Evolutionary conservation across 768 basidiomycete genomes (phyloP).

Genomic region (Lactifluus subvellereus): DNA sequence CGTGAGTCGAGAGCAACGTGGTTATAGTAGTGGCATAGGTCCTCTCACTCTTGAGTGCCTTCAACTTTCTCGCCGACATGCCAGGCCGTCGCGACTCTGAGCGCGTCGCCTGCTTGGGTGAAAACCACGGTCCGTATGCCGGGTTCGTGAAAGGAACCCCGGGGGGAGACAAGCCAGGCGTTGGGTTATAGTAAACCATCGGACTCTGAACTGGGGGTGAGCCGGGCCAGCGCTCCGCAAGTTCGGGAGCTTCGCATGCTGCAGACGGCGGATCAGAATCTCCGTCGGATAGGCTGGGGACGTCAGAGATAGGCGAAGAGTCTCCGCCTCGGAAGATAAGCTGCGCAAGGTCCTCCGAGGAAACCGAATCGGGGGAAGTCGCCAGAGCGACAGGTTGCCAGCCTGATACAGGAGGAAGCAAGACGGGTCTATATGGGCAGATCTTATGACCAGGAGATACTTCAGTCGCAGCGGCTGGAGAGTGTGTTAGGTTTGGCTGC

Average conservation of each 20-base stretch:
- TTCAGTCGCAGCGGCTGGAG: background rate
- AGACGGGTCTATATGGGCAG: background rate
- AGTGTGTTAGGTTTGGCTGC: background rate
- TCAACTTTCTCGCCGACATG: conserved; percentile 19
- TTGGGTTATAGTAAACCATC: conserved; percentile 10
- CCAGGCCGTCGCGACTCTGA: conserved; percentile 7
- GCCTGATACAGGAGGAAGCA: background rate
- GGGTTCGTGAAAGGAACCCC: conserved; percentile 8
- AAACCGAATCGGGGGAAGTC: background rate
- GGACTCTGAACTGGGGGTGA: conserved; percentile 10
- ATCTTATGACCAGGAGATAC: background rate
- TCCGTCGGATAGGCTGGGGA: conserved; percentile 22
- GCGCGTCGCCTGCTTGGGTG: background rate
- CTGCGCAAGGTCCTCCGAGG: conserved; percentile 5
- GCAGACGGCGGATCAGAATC: conserved; percentile 19
- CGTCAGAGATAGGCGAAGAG: conserved; percentile 13
- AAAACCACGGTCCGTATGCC: conserved; percentile 3
- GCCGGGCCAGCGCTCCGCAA: conserved; percentile 20
- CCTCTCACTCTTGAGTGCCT: conserved; percentile 21
- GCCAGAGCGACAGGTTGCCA: background rate
- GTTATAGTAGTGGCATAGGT: background rate
- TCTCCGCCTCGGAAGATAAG: conserved; percentile 9
- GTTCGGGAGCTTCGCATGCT: conserved; percentile 18
- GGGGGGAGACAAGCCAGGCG: conserved; percentile 10
- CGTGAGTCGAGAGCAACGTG: background rate